Percentiles rank a stretch among this genome's conserved stretches.
Evolutionary conservation across 768 basidiomycete species (phyloP).

Genomic region (Lyophyllum shimeji): DNA sequence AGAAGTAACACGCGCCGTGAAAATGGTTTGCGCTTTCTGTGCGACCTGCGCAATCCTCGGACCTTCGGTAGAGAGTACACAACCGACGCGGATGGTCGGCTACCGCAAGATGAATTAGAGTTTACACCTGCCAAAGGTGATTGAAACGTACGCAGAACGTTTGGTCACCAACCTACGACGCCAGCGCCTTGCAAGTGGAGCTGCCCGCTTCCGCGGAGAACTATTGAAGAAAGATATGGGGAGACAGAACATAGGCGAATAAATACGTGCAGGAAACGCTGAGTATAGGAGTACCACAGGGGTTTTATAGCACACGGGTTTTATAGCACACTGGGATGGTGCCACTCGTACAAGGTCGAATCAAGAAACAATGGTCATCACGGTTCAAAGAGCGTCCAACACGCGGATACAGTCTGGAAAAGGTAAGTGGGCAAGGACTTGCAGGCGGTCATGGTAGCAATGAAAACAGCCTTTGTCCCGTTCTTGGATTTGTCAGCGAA

Average conservation of each 20-base stretch:
- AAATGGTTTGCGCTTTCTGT: constrained; percentile 12
- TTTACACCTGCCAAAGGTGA: not conserved
- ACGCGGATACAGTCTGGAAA: not conserved
- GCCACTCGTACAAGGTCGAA: not conserved
- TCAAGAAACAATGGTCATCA: not conserved
- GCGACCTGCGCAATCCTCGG: not conserved
- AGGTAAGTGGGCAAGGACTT: not conserved
- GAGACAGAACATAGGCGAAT: constrained; percentile 1
- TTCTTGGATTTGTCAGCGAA: not conserved
- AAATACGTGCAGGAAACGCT: not conserved
- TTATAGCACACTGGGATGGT: not conserved
- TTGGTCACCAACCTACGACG: not conserved
- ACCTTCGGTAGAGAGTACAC: not conserved
- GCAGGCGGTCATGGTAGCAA: not conserved
- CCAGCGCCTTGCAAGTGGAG: not conserved
- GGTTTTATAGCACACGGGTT: not conserved
- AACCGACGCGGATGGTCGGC: not conserved
- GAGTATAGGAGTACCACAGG: not conserved
- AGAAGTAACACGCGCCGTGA: constrained; percentile 25
- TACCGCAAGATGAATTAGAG: not conserved
- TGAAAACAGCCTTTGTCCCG: not conserved
- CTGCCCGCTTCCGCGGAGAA: not conserved
- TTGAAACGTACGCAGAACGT: not conserved
- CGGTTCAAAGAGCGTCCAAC: not conserved
- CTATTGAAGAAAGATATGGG: not conserved